These are phyloP conservation scores for Fonsecaea multimorphosa DNA, from an alignment of 2,329 filamentous ascomycete species.

Conservation along the genomic window DNA sequence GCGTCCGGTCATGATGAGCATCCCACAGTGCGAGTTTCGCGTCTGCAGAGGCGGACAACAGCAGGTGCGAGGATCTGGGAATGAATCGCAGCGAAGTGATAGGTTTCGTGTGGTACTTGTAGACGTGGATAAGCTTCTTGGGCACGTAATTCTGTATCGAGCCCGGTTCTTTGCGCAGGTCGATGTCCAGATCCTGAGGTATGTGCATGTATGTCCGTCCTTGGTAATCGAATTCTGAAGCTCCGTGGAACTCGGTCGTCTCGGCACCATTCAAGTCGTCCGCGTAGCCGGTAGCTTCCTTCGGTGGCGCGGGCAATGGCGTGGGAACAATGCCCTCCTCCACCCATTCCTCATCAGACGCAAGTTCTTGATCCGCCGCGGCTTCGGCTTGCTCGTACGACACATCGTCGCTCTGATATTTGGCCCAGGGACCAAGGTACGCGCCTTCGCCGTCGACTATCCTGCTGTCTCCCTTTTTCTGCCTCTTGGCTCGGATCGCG, in stretches of 20 bases:
- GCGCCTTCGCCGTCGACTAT: constrained; percentile 85
- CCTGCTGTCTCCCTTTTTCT: constrained; percentile 82
- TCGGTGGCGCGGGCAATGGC: constrained; percentile 57
- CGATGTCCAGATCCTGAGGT: constrained; percentile 85
- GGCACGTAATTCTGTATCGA: constrained; percentile 89
- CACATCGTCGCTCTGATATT: constrained; percentile 76
- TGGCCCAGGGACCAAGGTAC: constrained; percentile 95
- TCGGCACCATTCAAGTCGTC: constrained; percentile 70
- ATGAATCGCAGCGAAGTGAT: constrained; percentile 92
- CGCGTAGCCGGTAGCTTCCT: constrained; percentile 58
- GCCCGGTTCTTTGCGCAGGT: constrained; percentile 79
- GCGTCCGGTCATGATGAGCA: constrained; percentile 84
- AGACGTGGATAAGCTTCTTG: constrained; percentile 90
- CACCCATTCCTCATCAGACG: constrained; percentile 79
- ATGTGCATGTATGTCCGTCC: constrained; percentile 98
- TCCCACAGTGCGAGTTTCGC: constrained; percentile 93
- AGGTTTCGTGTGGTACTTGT: constrained; percentile 82
- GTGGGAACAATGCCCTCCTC: constrained; percentile 70
- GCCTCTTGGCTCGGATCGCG: constrained; percentile 72
- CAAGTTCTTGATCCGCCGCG: constrained; percentile 73
- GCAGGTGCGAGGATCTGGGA: constrained; percentile 81
- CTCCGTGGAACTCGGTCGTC: constrained; percentile 85
- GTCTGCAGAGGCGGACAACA: constrained; percentile 89
- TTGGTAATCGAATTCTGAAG: constrained; percentile 85
- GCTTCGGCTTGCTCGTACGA: constrained; percentile 69